phyloP scores from a whole-genome alignment of 495 filamentous ascomycete species.

The Aspergillus cristatus region DNA sequence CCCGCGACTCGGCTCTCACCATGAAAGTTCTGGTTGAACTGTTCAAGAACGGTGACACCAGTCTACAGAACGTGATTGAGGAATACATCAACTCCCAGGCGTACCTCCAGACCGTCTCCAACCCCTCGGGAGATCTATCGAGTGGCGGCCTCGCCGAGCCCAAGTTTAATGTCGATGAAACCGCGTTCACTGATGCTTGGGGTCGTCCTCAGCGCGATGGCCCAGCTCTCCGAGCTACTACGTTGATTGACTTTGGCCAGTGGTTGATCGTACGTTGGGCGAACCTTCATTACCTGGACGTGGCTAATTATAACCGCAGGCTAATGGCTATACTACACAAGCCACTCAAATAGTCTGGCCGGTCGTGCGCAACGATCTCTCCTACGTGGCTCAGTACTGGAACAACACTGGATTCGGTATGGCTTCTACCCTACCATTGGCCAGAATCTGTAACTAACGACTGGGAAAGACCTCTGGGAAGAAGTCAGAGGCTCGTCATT shows the following conservation, averaged over 20 bases:
- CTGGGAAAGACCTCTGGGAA: conserved; percentile 53
- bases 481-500: conserved; percentile 53
- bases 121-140: conserved; percentile 48
- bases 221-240: conserved; percentile 34
- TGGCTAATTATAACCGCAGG: background rate
- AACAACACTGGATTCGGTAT: conserved; percentile 26
- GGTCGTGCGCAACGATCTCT: conserved; percentile 45
- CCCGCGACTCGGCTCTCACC: conserved; percentile 58
- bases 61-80: conserved; percentile 45
- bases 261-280: conserved; percentile 18
- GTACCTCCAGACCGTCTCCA: conserved; percentile 50
- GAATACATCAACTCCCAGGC: conserved; percentile 49
- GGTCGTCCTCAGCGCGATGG: conserved; percentile 57
- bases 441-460: background rate
- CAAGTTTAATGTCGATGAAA: conserved; percentile 26
- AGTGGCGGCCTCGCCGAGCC: conserved; percentile 36
- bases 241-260: conserved; percentile 27
- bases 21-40: conserved; percentile 52
- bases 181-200: conserved; percentile 48
- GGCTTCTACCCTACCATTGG: conserved; percentile 30
- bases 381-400: conserved; percentile 66
- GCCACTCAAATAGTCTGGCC: conserved; percentile 39
- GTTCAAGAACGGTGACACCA: conserved; percentile 46
- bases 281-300: background rate
- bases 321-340: conserved; percentile 31